These are phyloP conservation scores for Didymella glomerata DNA, from an alignment of 2,329 filamentous ascomycete genomes.

Conservation along the genomic window DNA sequence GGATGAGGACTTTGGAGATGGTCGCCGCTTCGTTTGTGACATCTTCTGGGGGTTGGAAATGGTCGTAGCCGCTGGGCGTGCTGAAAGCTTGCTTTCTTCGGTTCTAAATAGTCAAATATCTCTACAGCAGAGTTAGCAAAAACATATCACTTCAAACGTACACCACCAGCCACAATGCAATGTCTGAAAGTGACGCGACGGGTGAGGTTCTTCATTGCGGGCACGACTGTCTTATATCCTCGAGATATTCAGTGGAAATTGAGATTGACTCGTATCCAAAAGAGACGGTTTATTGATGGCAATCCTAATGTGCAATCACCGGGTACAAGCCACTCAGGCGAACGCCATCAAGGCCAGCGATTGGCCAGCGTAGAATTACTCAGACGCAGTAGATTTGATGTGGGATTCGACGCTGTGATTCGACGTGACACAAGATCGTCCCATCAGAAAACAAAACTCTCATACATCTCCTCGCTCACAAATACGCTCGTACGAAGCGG, in stretches of 20 bases:
- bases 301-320: conserved; percentile 23
- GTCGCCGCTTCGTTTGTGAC: conserved; percentile 21
- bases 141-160: conserved; percentile 31
- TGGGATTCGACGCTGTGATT: conserved; percentile 2
- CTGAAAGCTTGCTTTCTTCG: conserved; percentile 32
- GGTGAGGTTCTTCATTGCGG: background rate
- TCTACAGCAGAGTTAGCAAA: conserved; percentile 41
- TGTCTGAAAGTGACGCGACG: background rate
- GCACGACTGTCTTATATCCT: conserved; percentile 16
- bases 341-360: conserved; percentile 2
- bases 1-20: conserved; percentile 29
- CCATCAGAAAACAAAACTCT: conserved; percentile 1
- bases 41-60: conserved; percentile 32
- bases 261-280: conserved; percentile 23
- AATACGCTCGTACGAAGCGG: conserved; percentile 13
- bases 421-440: background rate
- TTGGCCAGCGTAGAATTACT: conserved; percentile 18
- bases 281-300: conserved; percentile 13
- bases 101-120: conserved; percentile 38
- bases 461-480: background rate
- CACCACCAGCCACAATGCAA: background rate
- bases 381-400: conserved; percentile 3
- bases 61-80: conserved; percentile 46
- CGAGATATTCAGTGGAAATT: conserved; percentile 15
- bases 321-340: conserved; percentile 8